Evolutionary conservation across 352 stramenopile species (phyloP), one percentile per base, ranked within the genome.

Genomic region (Globisporangium cederbergense): DNA sequence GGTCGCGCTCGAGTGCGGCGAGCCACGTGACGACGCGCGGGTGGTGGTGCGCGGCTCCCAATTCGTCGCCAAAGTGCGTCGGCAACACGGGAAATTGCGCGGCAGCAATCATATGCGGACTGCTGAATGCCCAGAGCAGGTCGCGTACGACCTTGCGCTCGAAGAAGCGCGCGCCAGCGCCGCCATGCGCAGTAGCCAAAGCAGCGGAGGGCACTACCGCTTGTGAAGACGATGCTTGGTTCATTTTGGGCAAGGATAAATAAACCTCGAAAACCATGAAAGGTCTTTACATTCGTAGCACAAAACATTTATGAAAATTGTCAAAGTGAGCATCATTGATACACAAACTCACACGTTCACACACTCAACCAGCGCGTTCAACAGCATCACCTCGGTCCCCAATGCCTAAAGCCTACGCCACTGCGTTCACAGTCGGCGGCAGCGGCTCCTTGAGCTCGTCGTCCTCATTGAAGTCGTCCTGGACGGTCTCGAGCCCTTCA

Each of bases 91-190:
- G 75, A 51, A 80, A 86, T 6, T 25, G 64, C 57, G 65, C 65
- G 0, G 32, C 66, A 43, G 68, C 71, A 59, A 90, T 72, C 46
- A 93, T 64, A 38, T 90, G 81, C 2, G 81, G 81, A 65, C 83
- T 91, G 2, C 75, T 73, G 50, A 82, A 68, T 11, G 68, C 62
- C 80, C 83, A 93, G 28, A 90, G 66, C 62, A 93, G 71, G 67
- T 91, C 80, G 38, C 79, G 77, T 42, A 93, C 72, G 10, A 88
- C 72, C 71, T 91, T 93, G 22, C 73, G 76, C 42, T 72, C 45
- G 56, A 65, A 70, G 25, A 74, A 65, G 34, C 16, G 59, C 25
- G 54, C 22, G 4, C 25, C 34, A 2, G 22, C 10, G n/a, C 40
- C 3, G 32, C 32, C 32, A 36, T 36, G 32, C 32, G 32, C 32